These are phyloP conservation scores for Chamaecyparis obtusa DNA, from an alignment of 75 land plant genomes.

Conservation along the genomic window DNA sequence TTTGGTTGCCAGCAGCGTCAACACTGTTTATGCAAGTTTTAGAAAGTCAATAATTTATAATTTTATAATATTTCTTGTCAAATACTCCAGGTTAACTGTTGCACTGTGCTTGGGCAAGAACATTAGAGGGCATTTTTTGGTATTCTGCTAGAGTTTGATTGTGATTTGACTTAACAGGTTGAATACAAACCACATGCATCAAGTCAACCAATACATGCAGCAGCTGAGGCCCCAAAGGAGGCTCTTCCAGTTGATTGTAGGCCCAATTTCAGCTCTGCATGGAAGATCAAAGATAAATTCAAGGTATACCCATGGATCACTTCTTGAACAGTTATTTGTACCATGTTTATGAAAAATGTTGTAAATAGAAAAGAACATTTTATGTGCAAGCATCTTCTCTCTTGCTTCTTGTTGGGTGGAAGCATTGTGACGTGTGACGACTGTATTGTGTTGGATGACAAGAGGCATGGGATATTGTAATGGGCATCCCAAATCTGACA, in stretches of 20 bases:
- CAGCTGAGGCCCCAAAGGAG: constrained; percentile 65
- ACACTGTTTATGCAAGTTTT: neutral
- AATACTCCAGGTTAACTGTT: neutral
- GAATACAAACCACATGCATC: constrained; percentile 48
- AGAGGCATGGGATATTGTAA: neutral
- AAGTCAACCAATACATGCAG: constrained; percentile 31
- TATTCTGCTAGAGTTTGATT: neutral
- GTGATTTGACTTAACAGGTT: constrained; percentile 36
- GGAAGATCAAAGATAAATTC: constrained; percentile 41
- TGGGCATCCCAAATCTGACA: no score
- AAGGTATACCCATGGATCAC: constrained; percentile 27
- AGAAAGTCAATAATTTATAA: neutral
- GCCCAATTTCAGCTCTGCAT: constrained; percentile 57
- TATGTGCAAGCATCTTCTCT: neutral
- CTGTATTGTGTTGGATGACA: neutral
- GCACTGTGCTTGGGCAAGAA: no score
- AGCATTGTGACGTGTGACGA: neutral
- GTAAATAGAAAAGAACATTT: neutral
- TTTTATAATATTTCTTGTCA: neutral
- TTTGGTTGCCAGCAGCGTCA: neutral
- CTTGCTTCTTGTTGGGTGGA: neutral
- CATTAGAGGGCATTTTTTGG: neutral
- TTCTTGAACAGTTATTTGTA: neutral
- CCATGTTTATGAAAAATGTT: neutral
- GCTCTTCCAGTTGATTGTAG: constrained; percentile 70